Conservation (phyloP, 202 grass and related monocot genomes). For the Schoenoplectus tabernaemontani region DNA sequence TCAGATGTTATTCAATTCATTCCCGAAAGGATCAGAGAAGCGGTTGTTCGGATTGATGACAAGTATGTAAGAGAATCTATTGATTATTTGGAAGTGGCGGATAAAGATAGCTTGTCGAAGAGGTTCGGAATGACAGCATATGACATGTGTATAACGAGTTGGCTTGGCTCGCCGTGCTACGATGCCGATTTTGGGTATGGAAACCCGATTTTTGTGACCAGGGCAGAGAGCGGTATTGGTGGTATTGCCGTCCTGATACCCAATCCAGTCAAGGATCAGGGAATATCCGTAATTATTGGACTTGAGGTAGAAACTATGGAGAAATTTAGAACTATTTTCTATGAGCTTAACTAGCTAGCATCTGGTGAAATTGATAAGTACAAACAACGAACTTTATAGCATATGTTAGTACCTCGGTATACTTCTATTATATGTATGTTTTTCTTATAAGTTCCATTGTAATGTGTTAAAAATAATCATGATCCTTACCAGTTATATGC, state of each 20-base stretch:
- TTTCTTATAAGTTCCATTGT: too few species aligned
- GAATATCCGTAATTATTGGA: constrained; percentile 10
- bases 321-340: constrained; percentile 9
- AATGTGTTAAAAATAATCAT: too few species aligned
- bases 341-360: not conserved
- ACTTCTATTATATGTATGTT: too few species aligned
- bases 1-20: constrained; percentile 22
- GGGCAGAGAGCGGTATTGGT: not conserved
- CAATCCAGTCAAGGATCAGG: constrained; percentile 9
- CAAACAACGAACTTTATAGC: too few species aligned
- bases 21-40: constrained; percentile 14
- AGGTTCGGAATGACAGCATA: not conserved
- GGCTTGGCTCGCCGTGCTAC: constrained; percentile 20
- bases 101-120: not conserved
- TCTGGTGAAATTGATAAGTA: too few species aligned
- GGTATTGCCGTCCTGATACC: not conserved
- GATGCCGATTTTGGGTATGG: constrained; percentile 41
- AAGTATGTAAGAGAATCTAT: constrained; percentile 32
- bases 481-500: too few species aligned
- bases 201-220: not conserved
- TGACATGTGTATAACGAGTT: constrained; percentile 19
- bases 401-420: too few species aligned
- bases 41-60: constrained; percentile 20
- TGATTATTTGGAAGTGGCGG: constrained; percentile 32
- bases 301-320: constrained; percentile 14